Conservation (phyloP, 139 green algal species). For the Chlorella sorokiniana region DNA sequence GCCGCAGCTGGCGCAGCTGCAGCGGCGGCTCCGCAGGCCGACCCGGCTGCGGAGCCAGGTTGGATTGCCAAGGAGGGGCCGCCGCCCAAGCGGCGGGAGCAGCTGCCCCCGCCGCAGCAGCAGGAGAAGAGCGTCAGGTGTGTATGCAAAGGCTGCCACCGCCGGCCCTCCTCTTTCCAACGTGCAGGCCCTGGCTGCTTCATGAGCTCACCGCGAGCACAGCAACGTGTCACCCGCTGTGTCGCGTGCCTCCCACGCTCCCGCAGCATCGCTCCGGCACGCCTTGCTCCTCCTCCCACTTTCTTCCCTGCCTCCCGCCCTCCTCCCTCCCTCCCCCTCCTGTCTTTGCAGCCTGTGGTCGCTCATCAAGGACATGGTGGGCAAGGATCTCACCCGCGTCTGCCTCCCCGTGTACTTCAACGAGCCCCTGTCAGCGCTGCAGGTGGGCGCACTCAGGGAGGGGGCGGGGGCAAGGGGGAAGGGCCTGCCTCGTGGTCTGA, state of each 20-base stretch:
- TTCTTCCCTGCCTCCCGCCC: not conserved
- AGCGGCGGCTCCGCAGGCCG: not conserved
- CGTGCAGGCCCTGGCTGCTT: not conserved
- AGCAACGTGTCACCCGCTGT: too few species aligned
- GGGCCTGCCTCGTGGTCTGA: not conserved
- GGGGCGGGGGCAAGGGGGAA: not conserved
- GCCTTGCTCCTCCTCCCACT: not conserved
- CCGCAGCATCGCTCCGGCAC: too few species aligned
- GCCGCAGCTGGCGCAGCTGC: not conserved
- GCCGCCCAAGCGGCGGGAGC: slow-evolving; percentile 36
- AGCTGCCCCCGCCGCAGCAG: slow-evolving; percentile 68
- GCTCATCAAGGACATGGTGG: slow-evolving; percentile 89
- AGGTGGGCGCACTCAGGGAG: not conserved
- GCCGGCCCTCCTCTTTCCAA: not conserved
- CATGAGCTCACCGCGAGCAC: not conserved
- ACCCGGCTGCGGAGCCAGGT: not conserved
- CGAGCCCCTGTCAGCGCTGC: slow-evolving; percentile 83
- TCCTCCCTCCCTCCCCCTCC: not conserved
- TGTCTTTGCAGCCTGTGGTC: slow-evolving; percentile 69
- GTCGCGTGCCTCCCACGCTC: not conserved
- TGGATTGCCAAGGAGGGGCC: slow-evolving; percentile 44
- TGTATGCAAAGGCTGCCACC: not conserved
- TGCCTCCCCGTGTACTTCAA: slow-evolving; percentile 97
- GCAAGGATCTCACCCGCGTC: slow-evolving; percentile 81
- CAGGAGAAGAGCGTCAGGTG: slow-evolving; percentile 73